These are phyloP conservation scores for Crepidotus variabilis DNA, from an alignment of 768 basidiomycete genomes.

Conservation along the genomic window DNA sequence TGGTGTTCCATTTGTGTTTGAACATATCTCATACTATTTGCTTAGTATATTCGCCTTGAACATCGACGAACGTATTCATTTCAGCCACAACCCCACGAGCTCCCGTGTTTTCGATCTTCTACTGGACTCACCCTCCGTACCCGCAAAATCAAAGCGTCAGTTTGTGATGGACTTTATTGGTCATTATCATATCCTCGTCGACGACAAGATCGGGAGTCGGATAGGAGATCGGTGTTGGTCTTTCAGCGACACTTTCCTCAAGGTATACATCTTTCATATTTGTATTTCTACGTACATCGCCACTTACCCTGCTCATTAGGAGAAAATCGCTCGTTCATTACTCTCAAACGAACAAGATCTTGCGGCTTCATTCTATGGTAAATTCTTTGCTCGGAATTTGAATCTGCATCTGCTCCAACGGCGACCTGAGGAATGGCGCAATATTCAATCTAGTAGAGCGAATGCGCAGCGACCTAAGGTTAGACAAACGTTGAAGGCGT, in stretches of 20 bases:
- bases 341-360: constrained; percentile 68
- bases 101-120: constrained; percentile 80
- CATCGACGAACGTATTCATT: constrained; percentile 51
- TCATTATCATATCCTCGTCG: constrained; percentile 75
- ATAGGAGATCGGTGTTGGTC: constrained; percentile 92
- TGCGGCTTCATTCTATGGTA: constrained; percentile 78
- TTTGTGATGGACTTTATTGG: constrained; percentile 76
- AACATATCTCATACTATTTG: background rate
- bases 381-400: constrained; percentile 79
- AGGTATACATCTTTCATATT: constrained; percentile 42
- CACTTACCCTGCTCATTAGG: constrained; percentile 39
- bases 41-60: constrained; percentile 56
- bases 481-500: too few species aligned
- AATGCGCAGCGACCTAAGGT: constrained; percentile 11
- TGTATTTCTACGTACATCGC: constrained; percentile 4
- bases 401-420: constrained; percentile 76
- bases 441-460: constrained; percentile 49
- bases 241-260: constrained; percentile 88
- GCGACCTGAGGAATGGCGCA: constrained; percentile 82
- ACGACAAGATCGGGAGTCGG: constrained; percentile 88
- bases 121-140: constrained; percentile 64
- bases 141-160: constrained; percentile 60
- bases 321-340: constrained; percentile 87
- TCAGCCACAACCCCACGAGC: constrained; percentile 53
- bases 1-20: constrained; percentile 7